Base-by-base conservation (phyloP, 2,329 filamentous ascomycete species). In the Xylariomycetidae sp. region DNA sequence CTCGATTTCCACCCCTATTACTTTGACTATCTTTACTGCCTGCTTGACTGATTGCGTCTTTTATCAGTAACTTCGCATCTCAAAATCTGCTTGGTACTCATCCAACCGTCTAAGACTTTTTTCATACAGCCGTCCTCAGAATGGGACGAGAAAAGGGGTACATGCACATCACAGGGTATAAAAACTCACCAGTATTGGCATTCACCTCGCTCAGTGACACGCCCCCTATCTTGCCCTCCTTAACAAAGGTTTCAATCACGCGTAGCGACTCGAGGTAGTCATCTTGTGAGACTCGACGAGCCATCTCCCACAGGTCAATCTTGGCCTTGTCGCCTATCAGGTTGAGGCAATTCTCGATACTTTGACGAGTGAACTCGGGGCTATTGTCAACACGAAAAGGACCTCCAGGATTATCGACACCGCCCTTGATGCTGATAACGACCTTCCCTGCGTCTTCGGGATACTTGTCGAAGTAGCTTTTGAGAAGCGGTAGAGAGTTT, bases 341-440 rank as follows among this genome's bases (percentile, higher is more conserved):
- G 27, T 25, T 25, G 17, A 74, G 46, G 44, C 63, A 68, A 31
- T 70, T 63, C 18, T 76, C 69, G 26, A 77, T 60, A 17, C 63
- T 69, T 25, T 63, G 58, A 13, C 65, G 63, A 3, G 60, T 67
- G n/a, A 65, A 63, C 42, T 72, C 65, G 0, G 67, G 60, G 1
- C 23, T 35, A 26, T 64, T 42, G 15, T 43, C 49, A 4, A 53
- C 48, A n/a, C n/a, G n/a, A 23, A 23, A 23, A 23, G 20, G 20
- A 1, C 46, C 33, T 13, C 30, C 13, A 2, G 36, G 34, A 5
- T 34, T n/a, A 26, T 61, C 50, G 16, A 63, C n/a, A 1, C 63
- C 70, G 6, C 72, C 72, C 49, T 77, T 77, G 45, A 77, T 63
- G 40, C 61, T 66, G 16, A 77, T 54, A 9, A 72, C 59, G 3